These are phyloP conservation scores for Ogataea polymorpha DNA, from an alignment of 805 yeast species.

Conservation along the genomic window DNA sequence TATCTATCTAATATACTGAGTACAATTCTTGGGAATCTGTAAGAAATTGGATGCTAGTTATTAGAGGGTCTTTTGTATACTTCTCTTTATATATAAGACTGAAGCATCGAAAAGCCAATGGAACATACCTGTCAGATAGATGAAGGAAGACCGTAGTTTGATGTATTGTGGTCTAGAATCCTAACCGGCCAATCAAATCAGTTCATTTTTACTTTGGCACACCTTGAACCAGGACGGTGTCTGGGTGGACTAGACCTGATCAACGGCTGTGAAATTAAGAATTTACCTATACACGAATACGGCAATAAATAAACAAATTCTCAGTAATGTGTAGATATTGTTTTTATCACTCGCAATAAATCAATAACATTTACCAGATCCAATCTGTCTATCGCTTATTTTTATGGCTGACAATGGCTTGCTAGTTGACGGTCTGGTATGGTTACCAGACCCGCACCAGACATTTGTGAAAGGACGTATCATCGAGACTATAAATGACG, in stretches of 20 bases:
- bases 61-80: conserved; percentile 6
- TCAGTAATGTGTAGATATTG: conserved; percentile 3
- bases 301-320: conserved; percentile 8
- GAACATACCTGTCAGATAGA: neutral
- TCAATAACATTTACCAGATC: conserved; percentile 1
- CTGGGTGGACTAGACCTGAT: too few species aligned
- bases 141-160: too few species aligned
- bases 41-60: conserved; percentile 1
- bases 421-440: conserved; percentile 55
- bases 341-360: conserved; percentile 7
- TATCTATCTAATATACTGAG: conserved; percentile 11
- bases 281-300: conserved; percentile 1
- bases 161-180: too few species aligned
- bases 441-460: conserved; percentile 64
- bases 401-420: conserved; percentile 25
- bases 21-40: conserved; percentile 2
- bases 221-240: neutral
- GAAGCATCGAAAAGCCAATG: neutral
- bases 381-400: neutral
- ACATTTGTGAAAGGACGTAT: conserved; percentile 63
- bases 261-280: neutral
- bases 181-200: conserved; percentile 3
- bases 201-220: conserved; percentile 1
- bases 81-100: conserved; percentile 6
- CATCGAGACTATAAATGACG: conserved; percentile 38